Conservation (phyloP, 371 early-diverging fungal genomes). For the Mucor plumbeus region DNA sequence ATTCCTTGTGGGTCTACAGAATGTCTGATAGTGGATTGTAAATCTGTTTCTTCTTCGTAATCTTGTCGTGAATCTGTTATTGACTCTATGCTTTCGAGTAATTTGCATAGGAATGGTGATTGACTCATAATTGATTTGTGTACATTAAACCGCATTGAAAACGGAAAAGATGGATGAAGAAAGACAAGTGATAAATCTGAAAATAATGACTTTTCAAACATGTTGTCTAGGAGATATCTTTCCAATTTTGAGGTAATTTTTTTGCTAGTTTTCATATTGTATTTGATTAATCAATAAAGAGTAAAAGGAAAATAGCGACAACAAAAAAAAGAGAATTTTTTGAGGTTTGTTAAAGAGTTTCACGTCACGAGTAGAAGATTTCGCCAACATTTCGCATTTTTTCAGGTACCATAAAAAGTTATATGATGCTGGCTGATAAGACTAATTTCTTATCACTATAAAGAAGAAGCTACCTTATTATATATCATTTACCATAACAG, state of each 20-base stretch:
- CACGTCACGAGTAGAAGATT: no score
- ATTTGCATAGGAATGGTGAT: constrained; percentile 41
- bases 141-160: constrained; percentile 49
- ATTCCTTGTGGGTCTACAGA: constrained; percentile 1
- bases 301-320: no score
- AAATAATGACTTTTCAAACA: constrained; percentile 48
- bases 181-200: constrained; percentile 47
- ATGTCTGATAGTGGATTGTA: not conserved
- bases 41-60: not conserved
- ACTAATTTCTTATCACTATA: no score
- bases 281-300: no score
- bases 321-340: no score
- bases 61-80: not conserved
- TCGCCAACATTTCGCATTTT: no score
- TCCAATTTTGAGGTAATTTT: constrained; percentile 71
- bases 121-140: constrained; percentile 50
- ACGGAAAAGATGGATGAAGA: constrained; percentile 46
- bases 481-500: no score
- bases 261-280: not conserved
- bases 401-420: no score
- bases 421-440: no score
- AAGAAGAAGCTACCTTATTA: no score
- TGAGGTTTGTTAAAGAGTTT: no score
- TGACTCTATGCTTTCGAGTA: constrained; percentile 27
- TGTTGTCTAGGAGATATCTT: constrained; percentile 34